A percentile compares a stretch with the other conserved stretches of the same genome.
These are phyloP conservation scores for Leishmania aethiopica DNA, from an alignment of 208 protist species.

Conservation along the genomic window DNA sequence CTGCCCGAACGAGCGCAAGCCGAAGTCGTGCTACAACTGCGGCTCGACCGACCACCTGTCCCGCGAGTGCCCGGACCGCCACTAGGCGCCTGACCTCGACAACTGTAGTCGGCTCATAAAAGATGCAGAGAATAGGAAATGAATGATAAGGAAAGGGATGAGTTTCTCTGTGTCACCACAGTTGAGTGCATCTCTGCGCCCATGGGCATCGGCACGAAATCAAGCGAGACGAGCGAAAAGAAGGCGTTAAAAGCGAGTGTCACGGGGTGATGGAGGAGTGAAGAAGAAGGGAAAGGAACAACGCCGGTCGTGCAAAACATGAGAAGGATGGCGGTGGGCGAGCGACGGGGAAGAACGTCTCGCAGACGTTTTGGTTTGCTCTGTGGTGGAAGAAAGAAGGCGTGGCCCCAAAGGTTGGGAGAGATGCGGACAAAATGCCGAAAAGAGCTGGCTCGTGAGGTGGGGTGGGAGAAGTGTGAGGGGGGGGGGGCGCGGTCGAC, in stretches of 20 bases:
- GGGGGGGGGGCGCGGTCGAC: neutral
- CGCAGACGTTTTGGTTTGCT: neutral
- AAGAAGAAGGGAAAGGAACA: neutral
- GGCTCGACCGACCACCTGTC: slow-evolving; percentile 75
- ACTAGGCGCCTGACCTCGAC: slow-evolving; percentile 15
- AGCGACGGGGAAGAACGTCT: neutral
- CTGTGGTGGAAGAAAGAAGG: neutral
- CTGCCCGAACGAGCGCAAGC: slow-evolving; percentile 57
- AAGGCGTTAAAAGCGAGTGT: neutral
- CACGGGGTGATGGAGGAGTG: neutral
- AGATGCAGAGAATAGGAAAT: neutral
- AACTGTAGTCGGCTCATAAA: neutral
- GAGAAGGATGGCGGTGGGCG: neutral
- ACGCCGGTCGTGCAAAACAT: neutral
- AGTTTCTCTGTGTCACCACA: neutral
- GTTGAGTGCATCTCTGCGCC: neutral
- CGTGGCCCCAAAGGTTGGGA: neutral
- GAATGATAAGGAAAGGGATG: neutral
- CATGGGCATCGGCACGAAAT: neutral
- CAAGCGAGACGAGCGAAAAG: neutral
- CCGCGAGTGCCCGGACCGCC: slow-evolving; percentile 65
- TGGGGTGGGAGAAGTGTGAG: neutral
- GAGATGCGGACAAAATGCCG: neutral
- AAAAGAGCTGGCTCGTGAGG: neutral
- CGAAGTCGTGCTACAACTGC: slow-evolving; percentile 75